A percentile compares a stretch with the other conserved stretches of the same genome.
phyloP scores from a whole-genome alignment of 371 early-diverging fungal species.

The Rhizopus sp. region DNA sequence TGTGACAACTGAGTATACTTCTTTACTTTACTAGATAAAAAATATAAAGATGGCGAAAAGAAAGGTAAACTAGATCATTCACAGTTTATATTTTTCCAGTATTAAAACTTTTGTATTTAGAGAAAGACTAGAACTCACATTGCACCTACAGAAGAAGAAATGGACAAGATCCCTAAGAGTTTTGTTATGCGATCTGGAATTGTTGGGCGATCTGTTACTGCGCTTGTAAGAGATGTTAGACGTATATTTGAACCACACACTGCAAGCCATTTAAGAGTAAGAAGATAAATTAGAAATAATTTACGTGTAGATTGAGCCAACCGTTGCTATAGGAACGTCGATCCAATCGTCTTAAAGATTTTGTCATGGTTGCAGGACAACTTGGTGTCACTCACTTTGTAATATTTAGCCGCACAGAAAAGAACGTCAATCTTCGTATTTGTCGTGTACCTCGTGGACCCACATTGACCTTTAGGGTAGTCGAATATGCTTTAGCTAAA shows the following conservation, averaged over 20 bases:
- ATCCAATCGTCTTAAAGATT: conserved; percentile 93
- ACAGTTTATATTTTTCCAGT: no score
- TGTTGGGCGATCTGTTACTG: conserved; percentile 73
- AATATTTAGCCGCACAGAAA: conserved; percentile 85
- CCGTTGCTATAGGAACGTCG: conserved; percentile 69
- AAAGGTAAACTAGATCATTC: no score
- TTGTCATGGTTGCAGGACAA: conserved; percentile 85
- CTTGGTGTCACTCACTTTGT: conserved; percentile 88
- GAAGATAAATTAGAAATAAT: background rate
- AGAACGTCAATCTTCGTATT: conserved; percentile 84
- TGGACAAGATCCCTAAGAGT: conserved; percentile 77
- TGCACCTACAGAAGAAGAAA: conserved; percentile 45
- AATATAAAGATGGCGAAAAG: no score
- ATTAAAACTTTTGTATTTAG: conserved; percentile 17
- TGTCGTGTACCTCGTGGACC: conserved; percentile 92
- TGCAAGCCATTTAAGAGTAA: conserved; percentile 41
- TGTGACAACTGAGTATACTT: no score
- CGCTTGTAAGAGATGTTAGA: conserved; percentile 85
- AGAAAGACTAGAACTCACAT: conserved; percentile 63
- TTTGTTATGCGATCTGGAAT: conserved; percentile 94
- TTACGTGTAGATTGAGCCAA: background rate
- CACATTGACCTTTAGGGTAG: conserved; percentile 88
- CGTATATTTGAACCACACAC: conserved; percentile 90
- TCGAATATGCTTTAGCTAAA: conserved; percentile 78
- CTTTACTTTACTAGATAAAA: no score